Evolutionary conservation across 1,139 yeast genomes (phyloP), one percentile per base, ranked within the genome.

Genomic region (Candida labiduridarum): DNA sequence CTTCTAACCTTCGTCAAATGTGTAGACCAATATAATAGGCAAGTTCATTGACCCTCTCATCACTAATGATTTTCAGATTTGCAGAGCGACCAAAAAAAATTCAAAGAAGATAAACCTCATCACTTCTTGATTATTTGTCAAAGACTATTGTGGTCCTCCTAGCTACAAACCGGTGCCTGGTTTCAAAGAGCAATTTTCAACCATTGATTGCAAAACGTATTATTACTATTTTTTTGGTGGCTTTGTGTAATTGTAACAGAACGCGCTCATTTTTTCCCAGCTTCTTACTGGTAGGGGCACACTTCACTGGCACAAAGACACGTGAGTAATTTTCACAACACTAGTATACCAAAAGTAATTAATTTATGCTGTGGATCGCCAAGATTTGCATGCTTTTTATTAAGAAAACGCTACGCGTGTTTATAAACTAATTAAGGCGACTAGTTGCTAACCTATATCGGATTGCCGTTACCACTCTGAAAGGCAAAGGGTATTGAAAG

Each of bases 171-270:
- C 36, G 11, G n/a, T n/a, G 36, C 18, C 9, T 14, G 7, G 18
- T 34, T 34, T 34, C 18, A 34, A 14, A 34, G 14, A 12, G 15
- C 14, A 12, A 31, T 31, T 25, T 5, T 31, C 15, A 14, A 31
- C 11, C 14, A 16, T 7, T 34, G 18, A 34, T 34, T 34, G 36
- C 19, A 16, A 34, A 34, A 34, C 15, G 4, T 14, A 8, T 6
- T 31, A 5, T 31, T 31, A 5, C 12, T 14, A n/a, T 31, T 31
- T 31, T 31, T 12, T 31, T 22, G 41, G 12, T 29, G 18, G n/a
- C 22, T 38, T 38, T 38, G 41, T 38, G 41, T 38, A 22, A n/a
- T 22, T 38, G 41, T 38, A 38, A 22, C 41, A 38, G 16, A 22
- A 38, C 41, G 41, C 41, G 41, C 30, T 38, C 12, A 19, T 38